phyloP scores from a whole-genome alignment of 768 basidiomycete genomes.

The Panaeolus papilionaceus region DNA sequence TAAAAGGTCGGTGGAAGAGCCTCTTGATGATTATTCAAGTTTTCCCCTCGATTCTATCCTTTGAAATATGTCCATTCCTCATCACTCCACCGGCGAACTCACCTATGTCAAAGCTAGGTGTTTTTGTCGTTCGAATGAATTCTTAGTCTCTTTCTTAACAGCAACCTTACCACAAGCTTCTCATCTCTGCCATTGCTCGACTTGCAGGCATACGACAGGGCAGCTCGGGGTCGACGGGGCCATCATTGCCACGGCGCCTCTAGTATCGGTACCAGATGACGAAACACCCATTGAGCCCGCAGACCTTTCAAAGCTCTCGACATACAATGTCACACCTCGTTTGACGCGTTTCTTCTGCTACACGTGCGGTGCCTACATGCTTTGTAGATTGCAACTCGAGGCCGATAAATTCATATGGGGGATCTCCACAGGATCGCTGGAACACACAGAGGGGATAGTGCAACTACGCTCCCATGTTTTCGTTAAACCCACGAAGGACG shows the following conservation, averaged over 20 bases:
- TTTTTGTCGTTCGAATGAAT: slow-evolving; percentile 34
- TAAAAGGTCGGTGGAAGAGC: not conserved
- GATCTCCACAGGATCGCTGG: slow-evolving; percentile 35
- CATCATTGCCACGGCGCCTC: slow-evolving; percentile 27
- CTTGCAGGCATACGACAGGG: slow-evolving; percentile 36
- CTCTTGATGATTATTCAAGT: not conserved
- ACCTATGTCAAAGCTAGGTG: slow-evolving; percentile 34
- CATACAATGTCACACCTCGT: slow-evolving; percentile 29
- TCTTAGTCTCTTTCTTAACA: slow-evolving; percentile 32
- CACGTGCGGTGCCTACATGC: slow-evolving; percentile 36
- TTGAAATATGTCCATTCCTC: not conserved
- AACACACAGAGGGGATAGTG: slow-evolving; percentile 32
- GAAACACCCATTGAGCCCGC: slow-evolving; percentile 20
- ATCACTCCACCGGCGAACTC: not conserved
- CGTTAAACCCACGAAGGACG: slow-evolving; percentile 38
- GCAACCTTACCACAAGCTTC: slow-evolving; percentile 29
- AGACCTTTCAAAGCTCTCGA: slow-evolving; percentile 25
- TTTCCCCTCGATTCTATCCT: not conserved
- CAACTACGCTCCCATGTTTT: slow-evolving; percentile 32
- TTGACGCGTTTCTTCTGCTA: slow-evolving; percentile 36
- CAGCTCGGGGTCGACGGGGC: slow-evolving; percentile 32
- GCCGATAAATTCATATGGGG: slow-evolving; percentile 27
- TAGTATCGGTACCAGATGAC: slow-evolving; percentile 18
- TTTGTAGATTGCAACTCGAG: slow-evolving; percentile 22
- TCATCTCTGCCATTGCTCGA: slow-evolving; percentile 37